Conservation (phyloP, 139 green algal species). For the Chlamydomonas sp. region DNA sequence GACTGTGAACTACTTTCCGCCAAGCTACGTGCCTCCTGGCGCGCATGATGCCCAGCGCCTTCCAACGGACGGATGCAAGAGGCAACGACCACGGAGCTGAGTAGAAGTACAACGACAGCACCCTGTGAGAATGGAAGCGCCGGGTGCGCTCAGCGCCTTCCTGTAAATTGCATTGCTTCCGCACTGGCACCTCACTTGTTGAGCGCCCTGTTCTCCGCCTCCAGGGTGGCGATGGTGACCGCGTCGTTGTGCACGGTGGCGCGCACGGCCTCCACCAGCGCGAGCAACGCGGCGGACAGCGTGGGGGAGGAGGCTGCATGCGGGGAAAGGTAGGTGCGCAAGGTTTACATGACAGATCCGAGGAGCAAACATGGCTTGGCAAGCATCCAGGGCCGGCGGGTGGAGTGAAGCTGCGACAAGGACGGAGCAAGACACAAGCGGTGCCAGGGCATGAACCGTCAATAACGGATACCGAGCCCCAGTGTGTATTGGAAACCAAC, state of each 20-base stretch:
- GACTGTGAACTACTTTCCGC: no score
- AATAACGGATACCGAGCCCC: no score
- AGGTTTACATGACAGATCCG: background rate
- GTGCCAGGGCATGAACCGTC: no score
- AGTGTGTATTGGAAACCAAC: no score
- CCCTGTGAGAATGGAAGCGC: no score
- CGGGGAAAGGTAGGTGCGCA: background rate
- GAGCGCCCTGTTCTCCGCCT: conserved; percentile 57
- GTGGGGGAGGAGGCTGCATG: background rate
- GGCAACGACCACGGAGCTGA: no score
- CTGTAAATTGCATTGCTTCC: background rate
- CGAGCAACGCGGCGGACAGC: background rate
- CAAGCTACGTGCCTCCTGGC: no score
- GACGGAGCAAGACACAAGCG: no score
- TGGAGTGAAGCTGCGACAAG: background rate
- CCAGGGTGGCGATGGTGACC: conserved; percentile 33
- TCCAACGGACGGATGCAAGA: no score
- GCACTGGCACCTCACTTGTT: conserved; percentile 19
- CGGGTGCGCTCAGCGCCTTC: background rate
- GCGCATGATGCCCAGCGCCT: no score
- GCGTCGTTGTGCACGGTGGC: conserved; percentile 37
- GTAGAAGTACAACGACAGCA: no score
- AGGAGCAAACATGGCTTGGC: no score
- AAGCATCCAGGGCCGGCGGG: background rate
- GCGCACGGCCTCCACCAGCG: conserved; percentile 43